These are phyloP conservation scores for Lepiota brunneoincarnata DNA, from an alignment of 768 basidiomycete genomes.

Conservation along the genomic window DNA sequence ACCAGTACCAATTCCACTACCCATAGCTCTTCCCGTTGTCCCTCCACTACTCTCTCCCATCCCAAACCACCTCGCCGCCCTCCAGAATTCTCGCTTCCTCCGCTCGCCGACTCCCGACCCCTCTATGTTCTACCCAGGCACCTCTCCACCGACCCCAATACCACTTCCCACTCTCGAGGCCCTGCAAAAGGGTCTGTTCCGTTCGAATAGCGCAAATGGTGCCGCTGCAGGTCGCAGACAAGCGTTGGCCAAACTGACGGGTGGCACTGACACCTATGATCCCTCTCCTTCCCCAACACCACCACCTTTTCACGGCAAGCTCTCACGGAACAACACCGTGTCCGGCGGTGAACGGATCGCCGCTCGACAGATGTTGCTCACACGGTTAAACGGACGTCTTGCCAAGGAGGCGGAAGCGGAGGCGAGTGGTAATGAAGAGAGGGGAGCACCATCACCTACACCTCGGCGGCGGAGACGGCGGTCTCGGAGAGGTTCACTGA, in stretches of 20 bases:
- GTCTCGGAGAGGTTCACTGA: slow-evolving; percentile 42
- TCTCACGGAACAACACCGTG: slow-evolving; percentile 76
- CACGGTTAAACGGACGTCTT: slow-evolving; percentile 55
- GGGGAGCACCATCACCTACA: slow-evolving; percentile 41
- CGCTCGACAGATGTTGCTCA: slow-evolving; percentile 67
- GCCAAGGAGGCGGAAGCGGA: slow-evolving; percentile 63
- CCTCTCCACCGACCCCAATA: slow-evolving; percentile 63
- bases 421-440: slow-evolving; percentile 59
- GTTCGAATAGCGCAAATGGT: slow-evolving; percentile 89
- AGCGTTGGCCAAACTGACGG: slow-evolving; percentile 85
- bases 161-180: slow-evolving; percentile 73
- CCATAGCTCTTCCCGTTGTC: slow-evolving; percentile 36
- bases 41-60: slow-evolving; percentile 56
- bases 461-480: slow-evolving; percentile 57
- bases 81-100: slow-evolving; percentile 42
- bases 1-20: slow-evolving; percentile 30
- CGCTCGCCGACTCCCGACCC: slow-evolving; percentile 56
- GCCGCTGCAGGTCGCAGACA: slow-evolving; percentile 62
- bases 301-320: slow-evolving; percentile 36
- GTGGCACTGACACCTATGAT: slow-evolving; percentile 66
- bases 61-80: slow-evolving; percentile 36
- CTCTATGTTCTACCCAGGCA: slow-evolving; percentile 59
- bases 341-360: slow-evolving; percentile 77
- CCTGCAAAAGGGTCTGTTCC: slow-evolving; percentile 73
- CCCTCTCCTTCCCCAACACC: slow-evolving; percentile 55